Base-by-base conservation (phyloP, 73 alveolate species). In the Paramecium pentaurelia region DNA sequence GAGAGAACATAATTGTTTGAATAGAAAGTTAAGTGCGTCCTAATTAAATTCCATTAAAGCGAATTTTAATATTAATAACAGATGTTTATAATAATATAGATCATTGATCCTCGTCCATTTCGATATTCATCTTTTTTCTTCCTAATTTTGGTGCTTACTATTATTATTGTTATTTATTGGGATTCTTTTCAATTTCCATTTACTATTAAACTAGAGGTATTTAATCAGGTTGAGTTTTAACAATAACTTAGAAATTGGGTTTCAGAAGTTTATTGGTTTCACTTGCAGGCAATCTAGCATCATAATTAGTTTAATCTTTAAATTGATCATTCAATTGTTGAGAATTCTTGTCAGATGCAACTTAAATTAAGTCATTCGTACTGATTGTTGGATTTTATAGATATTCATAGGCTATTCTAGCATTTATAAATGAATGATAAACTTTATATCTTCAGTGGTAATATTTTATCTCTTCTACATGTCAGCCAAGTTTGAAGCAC, bases 381-480 rank as follows among this genome's bases (percentile, higher is more conserved):
- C 14, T 27, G 18, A 47, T 42, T 6, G 77, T 11, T 80, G 91
- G 91, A 49, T 80, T 80, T 11, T 40, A 47, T 45, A 80, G 42
- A 80, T 40, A 45, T 45, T 80, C 91, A 45, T 45, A 45, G 27
- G 91, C 91, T 25, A 80, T 40, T 80, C 91, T 80, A 40, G 14
- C 8, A 40, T 25, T 12, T 34, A 34, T 80, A 80, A 20, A 44
- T 20, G 18, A 37, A 16, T 16, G 25, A 10, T 20, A 44, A 40
- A 80, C 91, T 49, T 80, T 8, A 80, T 80, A 47, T 80, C 91
- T 12, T 80, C 91, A 80, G 44, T 49, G 11, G 71, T 80, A 22
- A 80, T 80, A 38, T 47, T 42, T 60, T 40, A 27, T 80, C 91
- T 40, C 75, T 80, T 80, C 38, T 40, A 22, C 44, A 45, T 34